A percentile compares a stretch with the other conserved stretches of the same genome.
Evolutionary conservation across 108 stramenopile genomes (phyloP).

Genomic region (Schizochytrium sp.): DNA sequence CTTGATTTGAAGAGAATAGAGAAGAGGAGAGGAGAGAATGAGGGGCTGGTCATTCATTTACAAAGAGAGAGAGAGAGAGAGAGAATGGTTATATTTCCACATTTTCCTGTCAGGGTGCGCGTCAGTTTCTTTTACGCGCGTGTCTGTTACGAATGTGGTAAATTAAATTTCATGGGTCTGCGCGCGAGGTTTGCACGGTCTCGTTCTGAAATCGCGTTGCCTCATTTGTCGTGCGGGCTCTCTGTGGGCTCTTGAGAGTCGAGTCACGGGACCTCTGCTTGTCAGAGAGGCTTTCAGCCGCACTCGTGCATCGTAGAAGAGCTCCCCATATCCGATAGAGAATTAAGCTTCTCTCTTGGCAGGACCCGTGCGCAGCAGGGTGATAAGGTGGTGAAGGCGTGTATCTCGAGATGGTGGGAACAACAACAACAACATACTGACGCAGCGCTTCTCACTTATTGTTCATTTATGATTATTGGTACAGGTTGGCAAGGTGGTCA

Average conservation of each 20-base stretch:
- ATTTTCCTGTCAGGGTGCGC: slow-evolving; percentile 7
- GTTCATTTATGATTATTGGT: not conserved
- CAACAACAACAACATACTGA: not conserved
- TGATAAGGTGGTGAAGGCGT: too few relatives aligned
- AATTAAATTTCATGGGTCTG: not conserved
- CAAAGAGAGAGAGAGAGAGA: not conserved
- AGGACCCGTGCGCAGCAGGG: not conserved
- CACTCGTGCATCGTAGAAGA: not conserved
- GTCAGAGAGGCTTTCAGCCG: not conserved
- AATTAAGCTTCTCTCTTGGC: not conserved
- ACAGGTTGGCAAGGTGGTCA: not conserved
- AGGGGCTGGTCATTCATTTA: not conserved
- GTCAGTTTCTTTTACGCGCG: not conserved
- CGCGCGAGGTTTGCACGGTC: not conserved
- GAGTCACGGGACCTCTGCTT: not conserved
- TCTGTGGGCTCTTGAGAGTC: not conserved
- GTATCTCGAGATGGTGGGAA: too few relatives aligned
- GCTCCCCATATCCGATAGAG: not conserved
- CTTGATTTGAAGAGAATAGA: not conserved
- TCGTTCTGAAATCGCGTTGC: not conserved
- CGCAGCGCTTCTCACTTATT: not conserved
- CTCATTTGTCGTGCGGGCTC: not conserved
- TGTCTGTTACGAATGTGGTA: slow-evolving; percentile 14
- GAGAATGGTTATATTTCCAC: not conserved
- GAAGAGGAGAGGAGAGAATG: not conserved